Base-by-base conservation (phyloP, 192 early-diverging fungal genomes). In the Kickxella alabastrina region DNA sequence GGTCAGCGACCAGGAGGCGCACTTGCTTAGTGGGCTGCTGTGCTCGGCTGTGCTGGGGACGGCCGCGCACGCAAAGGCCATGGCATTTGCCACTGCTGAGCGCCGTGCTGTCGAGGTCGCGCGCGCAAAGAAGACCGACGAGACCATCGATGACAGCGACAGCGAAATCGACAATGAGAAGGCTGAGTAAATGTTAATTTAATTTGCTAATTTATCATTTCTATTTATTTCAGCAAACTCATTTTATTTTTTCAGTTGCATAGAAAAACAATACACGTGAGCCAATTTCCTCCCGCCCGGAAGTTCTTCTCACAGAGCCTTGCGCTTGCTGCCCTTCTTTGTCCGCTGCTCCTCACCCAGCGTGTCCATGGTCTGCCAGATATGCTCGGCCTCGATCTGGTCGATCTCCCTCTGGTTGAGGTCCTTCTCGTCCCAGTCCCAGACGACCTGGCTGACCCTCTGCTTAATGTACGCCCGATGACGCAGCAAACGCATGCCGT, bases 401-500 rank as follows among this genome's bases (percentile, higher is more conserved):
- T 80, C 65, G 17, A 66, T 66, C 48, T 77, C 64, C 19, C 41
- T 49, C 2, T 50, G 26, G 43, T 58, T 35, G 36, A 63, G 25
- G 28, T 69, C 68, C 42, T 61, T 67, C 49, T 68, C 51, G 0
- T 43, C 49, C 52, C 85, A 80, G 59, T 85, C 88, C 27, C 88
- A 84, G 15, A 91, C 43, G 0, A 92, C 47, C 19, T 64, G 55
- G 3, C 79, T 85, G 23, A 92, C 70, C 17, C 83, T 61, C 61
- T 89, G 87, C 68, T 92, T 92, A 28, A 92, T 49, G 54, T 92
- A 92, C 5, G 80, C 82, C 56, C 90, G 82, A 24, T 84, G 65
- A 35, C 82, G 42, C 35, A 81, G 68, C 24, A 79, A 61, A 12
- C 69, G 62, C 36, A 67, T 68, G 25, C 59, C 78, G 22, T 40